Evolutionary conservation across 176 grass and related monocot species (phyloP).

Genomic region (Oryza rufipogon): DNA sequence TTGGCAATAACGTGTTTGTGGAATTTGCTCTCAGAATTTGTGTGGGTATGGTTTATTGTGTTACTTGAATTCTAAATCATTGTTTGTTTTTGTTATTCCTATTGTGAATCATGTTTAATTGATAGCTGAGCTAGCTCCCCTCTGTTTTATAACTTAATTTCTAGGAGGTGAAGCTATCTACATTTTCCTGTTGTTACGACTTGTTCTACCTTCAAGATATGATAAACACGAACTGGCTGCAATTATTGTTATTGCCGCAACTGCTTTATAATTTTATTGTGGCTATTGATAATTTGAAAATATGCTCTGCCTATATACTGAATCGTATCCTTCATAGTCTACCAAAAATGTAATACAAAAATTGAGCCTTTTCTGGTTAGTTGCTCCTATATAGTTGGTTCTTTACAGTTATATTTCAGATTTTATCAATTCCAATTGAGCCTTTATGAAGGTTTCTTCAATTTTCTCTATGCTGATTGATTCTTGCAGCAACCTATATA

Average conservation of each 20-base stretch:
- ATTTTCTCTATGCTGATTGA: not conserved
- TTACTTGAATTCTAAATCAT: not conserved
- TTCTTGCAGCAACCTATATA: not conserved
- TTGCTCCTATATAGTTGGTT: not conserved
- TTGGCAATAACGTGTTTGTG: not conserved
- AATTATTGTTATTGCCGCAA: not conserved
- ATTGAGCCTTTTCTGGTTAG: not conserved
- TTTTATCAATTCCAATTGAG: no score
- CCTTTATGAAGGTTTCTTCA: no score
- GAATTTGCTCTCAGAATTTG: not conserved
- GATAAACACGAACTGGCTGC: not conserved
- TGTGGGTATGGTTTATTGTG: not conserved
- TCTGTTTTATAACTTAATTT: not conserved
- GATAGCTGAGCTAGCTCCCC: not conserved
- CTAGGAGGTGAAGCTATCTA: not conserved
- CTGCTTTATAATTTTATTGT: not conserved
- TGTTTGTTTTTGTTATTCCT: not conserved
- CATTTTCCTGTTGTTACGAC: not conserved
- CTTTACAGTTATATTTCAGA: no score
- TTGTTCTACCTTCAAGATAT: conserved; percentile 5
- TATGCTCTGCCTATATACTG: not conserved
- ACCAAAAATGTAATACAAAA: not conserved
- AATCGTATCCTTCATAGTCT: not conserved
- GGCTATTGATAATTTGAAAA: not conserved
- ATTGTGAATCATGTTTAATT: not conserved